Conservation (phyloP, 1,284 basidiomycete genomes). For the Cryptococcus jaspeensis region DNA sequence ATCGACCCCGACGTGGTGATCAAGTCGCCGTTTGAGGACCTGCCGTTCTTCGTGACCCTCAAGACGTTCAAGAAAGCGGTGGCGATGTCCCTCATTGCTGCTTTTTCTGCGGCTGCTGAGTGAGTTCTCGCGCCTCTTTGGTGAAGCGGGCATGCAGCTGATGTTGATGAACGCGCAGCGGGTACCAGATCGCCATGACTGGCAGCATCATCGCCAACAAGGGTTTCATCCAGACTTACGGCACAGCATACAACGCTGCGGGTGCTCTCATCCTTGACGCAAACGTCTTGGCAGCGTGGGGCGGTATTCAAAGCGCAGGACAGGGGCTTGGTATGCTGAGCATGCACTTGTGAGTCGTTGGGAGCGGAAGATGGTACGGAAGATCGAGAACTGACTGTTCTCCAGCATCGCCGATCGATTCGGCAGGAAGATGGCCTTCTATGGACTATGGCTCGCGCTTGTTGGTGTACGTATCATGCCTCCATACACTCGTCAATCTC, state of each 20-base stretch:
- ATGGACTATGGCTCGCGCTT: conserved; percentile 17
- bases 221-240: conserved; percentile 20
- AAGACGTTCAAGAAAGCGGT: conserved; percentile 28
- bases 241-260: conserved; percentile 2
- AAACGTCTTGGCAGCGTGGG: conserved; percentile 4
- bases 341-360: conserved; percentile 15
- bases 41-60: conserved; percentile 25
- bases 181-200: conserved; percentile 16
- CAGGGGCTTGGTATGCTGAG: conserved; percentile 22
- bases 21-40: conserved; percentile 37
- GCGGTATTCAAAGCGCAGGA: conserved; percentile 18
- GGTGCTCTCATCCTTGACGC: conserved; percentile 8
- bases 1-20: conserved; percentile 17
- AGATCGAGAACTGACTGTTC: neutral
- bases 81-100: conserved; percentile 28
- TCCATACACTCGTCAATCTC: too few relatives aligned
- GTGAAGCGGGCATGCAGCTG: neutral
- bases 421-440: conserved; percentile 19
- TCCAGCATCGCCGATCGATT: conserved; percentile 14
- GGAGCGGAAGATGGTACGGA: too few relatives aligned
- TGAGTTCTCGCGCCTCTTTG: conserved; percentile 9
- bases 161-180: neutral
- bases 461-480: conserved; percentile 1
- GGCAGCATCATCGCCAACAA: conserved; percentile 16
- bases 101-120: conserved; percentile 36